Base-by-base conservation (phyloP, 2,329 filamentous ascomycete species). In the Arthrobotrys sinensis region DNA sequence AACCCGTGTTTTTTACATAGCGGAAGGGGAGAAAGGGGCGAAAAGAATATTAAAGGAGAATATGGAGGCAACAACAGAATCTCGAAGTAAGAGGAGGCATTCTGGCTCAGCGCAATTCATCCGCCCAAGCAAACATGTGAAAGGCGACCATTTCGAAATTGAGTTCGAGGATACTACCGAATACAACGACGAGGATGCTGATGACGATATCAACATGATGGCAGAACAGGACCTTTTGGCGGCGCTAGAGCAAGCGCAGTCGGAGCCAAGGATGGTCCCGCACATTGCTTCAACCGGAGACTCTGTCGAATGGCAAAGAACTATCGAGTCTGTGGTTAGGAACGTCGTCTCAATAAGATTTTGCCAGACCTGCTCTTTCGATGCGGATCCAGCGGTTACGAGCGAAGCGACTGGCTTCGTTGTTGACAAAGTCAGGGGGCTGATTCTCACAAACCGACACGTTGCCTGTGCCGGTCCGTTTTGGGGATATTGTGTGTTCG, bases 341-440 rank as follows among this genome's bases (percentile, higher is more conserved):
- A 97, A 94, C 81, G 96, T 98, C 16, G 96, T 99, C 62, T 97
- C 95, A n/a, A 98, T 99, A 82, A 92, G 97, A 81, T 99, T 99
- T 86, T 98, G 95, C 84, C 94, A 97, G 87, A 97, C 96, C 0
- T 97, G 93, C 84, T 94, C 95, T 24, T 99, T 99, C 84, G 96
- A 99, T 84, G 98, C 96, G n/a, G 96, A 99, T 82, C 87, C 93
- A 32, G 96, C 96, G 5, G 88, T 97, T 84, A 93, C 93, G 16
- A 97, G 94, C 82, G 96, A 99, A 86, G 96, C 96, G 2, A 99
- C 96, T 0, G 96, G 96, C 6, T 99, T 99, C 83, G 94, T 99
- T 14, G 96, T 99, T 24, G 96, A 99, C 86, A 93, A 96, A 4
- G 91, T 97, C 85, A 90, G 90, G 84, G 96, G 96, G 84, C 94